Evolutionary conservation across 2,329 filamentous ascomycete species (phyloP).

Genomic region (Trichoderma endophyticum): DNA sequence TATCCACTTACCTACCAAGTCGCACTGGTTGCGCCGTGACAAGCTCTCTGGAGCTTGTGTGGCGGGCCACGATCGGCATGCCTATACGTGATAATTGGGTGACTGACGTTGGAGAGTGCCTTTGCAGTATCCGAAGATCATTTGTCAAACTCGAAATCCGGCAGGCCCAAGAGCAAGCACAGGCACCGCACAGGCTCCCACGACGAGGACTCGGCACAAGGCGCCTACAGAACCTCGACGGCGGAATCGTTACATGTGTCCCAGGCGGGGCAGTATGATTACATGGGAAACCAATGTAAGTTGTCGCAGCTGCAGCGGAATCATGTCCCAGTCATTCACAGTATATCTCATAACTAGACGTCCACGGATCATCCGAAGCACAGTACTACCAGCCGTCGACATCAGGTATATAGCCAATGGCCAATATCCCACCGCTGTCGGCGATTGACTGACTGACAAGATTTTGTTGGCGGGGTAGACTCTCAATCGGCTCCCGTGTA

Average conservation of each 20-base stretch:
- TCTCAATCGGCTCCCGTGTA: background rate
- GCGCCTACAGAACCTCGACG: constrained; percentile 10
- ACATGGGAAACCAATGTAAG: constrained; percentile 18
- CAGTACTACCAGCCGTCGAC: constrained; percentile 14
- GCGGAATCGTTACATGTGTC: constrained; percentile 12
- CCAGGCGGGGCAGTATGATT: constrained; percentile 15
- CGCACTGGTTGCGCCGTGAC: background rate
- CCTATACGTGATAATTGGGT: background rate
- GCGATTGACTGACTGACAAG: constrained; percentile 8
- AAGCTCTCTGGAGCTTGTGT: background rate
- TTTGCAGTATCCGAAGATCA: constrained; percentile 15
- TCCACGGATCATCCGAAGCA: constrained; percentile 15
- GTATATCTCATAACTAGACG: constrained; percentile 3
- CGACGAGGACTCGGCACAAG: constrained; percentile 11
- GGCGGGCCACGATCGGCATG: background rate
- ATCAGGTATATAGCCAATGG: constrained; percentile 17
- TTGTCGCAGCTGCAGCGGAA: background rate
- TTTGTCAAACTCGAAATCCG: constrained; percentile 10
- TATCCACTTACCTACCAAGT: background rate
- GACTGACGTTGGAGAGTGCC: background rate
- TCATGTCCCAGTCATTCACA: constrained; percentile 6
- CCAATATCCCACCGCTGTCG: background rate
- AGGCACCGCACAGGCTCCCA: constrained; percentile 18
- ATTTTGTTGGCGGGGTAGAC: constrained; percentile 12
- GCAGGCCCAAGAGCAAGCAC: constrained; percentile 18